Percentiles rank a stretch among this genome's conserved stretches.
phyloP scores from a whole-genome alignment of 257 asterid genomes.

The Salvia splendens region DNA sequence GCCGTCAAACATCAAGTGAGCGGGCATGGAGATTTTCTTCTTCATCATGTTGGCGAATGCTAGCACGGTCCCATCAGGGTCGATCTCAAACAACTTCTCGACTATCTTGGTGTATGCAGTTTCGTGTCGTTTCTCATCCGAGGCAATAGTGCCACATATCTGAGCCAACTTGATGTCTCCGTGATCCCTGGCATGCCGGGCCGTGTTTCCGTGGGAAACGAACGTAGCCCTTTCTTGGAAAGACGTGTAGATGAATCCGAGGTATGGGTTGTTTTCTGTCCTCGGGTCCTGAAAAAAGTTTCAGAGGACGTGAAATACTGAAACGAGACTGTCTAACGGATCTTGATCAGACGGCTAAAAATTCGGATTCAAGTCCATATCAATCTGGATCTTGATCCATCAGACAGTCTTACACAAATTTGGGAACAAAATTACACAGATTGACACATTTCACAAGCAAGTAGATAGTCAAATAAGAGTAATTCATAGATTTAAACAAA shows the following conservation, averaged over 20 bases:
- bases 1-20: slow-evolving; percentile 85
- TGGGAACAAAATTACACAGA: not conserved
- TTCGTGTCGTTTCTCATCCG: slow-evolving; percentile 87
- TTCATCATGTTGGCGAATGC: slow-evolving; percentile 84
- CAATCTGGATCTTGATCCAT: not conserved
- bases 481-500: not conserved
- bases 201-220: slow-evolving; percentile 80
- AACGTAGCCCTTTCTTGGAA: slow-evolving; percentile 89
- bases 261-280: slow-evolving; percentile 78
- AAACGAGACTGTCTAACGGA: not conserved
- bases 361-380: not conserved
- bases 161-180: slow-evolving; percentile 78
- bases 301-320: not conserved
- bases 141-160: slow-evolving; percentile 72
- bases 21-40: slow-evolving; percentile 83
- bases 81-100: slow-evolving; percentile 76
- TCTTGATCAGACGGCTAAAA: not conserved
- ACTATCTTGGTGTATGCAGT: slow-evolving; percentile 80
- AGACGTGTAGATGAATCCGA: slow-evolving; percentile 82
- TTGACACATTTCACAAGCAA: not conserved
- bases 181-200: slow-evolving; percentile 66
- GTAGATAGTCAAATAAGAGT: not conserved
- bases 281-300: slow-evolving; percentile 58
- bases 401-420: not conserved
- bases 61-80: slow-evolving; percentile 70